Percentiles rank a stretch among this genome's conserved stretches.
Evolutionary conservation across 2,329 filamentous ascomycete genomes (phyloP).

Genomic region (Talaromyces pinophilus): DNA sequence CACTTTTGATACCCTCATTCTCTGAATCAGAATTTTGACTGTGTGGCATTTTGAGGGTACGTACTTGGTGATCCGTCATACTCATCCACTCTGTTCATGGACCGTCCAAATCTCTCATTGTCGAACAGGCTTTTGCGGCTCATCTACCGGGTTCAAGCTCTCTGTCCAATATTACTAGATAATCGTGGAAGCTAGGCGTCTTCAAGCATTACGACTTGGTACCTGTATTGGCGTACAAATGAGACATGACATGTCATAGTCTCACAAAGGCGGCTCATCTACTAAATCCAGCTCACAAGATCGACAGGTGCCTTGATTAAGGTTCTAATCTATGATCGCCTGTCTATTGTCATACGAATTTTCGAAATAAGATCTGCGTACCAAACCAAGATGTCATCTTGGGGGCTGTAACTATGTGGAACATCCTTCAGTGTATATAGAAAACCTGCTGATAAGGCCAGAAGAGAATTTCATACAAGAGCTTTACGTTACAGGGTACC

Average conservation of each 20-base stretch:
- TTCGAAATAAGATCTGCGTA: neutral
- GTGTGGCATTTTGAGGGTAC: neutral
- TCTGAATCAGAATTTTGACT: neutral
- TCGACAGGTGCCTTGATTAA: neutral
- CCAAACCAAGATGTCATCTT: neutral
- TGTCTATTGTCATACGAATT: neutral
- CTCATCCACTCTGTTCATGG: neutral
- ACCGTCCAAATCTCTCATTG: neutral
- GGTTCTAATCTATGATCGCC: neutral
- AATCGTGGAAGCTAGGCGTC: neutral
- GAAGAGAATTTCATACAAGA: neutral
- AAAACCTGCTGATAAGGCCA: neutral
- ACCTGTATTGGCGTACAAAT: neutral
- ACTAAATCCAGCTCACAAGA: neutral
- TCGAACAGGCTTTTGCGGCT: neutral
- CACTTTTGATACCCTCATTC: neutral
- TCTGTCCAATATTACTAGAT: neutral
- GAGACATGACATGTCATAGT: neutral
- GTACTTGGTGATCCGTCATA: neutral
- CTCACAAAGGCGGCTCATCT: neutral
- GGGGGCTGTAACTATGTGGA: neutral
- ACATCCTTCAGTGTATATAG: neutral
- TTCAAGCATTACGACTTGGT: neutral
- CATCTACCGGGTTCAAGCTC: neutral
- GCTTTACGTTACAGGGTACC: neutral